Conservation (phyloP, 805 yeast genomes). For the Saturnispora gosingensis region DNA sequence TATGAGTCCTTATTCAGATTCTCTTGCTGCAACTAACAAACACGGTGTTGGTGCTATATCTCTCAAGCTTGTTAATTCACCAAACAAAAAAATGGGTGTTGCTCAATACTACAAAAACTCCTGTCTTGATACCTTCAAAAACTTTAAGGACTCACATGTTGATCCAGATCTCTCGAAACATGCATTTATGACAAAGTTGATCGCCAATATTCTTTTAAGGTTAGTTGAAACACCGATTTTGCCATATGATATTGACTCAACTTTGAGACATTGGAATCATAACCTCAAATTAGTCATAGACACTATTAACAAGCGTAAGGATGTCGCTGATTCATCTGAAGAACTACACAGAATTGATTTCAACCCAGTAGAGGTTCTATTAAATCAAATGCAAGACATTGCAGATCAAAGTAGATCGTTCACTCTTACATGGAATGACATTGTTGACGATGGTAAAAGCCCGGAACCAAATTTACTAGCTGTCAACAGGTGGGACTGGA, state of each 20-base stretch:
- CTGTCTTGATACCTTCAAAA: slow-evolving; percentile 56
- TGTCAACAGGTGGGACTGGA: slow-evolving; percentile 73
- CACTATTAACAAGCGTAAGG: slow-evolving; percentile 23
- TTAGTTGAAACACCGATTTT: slow-evolving; percentile 69
- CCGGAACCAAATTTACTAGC: slow-evolving; percentile 67
- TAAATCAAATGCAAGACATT: slow-evolving; percentile 32
- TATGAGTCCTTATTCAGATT: slow-evolving; percentile 4
- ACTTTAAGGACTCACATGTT: slow-evolving; percentile 36
- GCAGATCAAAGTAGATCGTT: slow-evolving; percentile 46
- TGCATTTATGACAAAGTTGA: slow-evolving; percentile 43
- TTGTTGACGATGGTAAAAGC: slow-evolving; percentile 43
- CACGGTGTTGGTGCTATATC: slow-evolving; percentile 66
- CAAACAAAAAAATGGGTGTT: slow-evolving; percentile 18
- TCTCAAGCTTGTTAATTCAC: slow-evolving; percentile 34
- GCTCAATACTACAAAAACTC: slow-evolving; percentile 39
- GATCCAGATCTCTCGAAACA: slow-evolving; percentile 54
- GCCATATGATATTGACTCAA: slow-evolving; percentile 50
- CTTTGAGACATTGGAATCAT: slow-evolving; percentile 35
- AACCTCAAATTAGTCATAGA: slow-evolving; percentile 39
- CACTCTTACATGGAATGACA: slow-evolving; percentile 53
- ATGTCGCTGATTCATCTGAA: neutral
- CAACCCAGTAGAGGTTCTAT: slow-evolving; percentile 14
- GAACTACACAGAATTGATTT: slow-evolving; percentile 12
- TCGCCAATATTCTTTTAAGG: slow-evolving; percentile 45
- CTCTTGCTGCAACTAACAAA: slow-evolving; percentile 49